These are phyloP conservation scores for Leishmania gerbilli DNA, from an alignment of 208 protist genomes.

Conservation along the genomic window DNA sequence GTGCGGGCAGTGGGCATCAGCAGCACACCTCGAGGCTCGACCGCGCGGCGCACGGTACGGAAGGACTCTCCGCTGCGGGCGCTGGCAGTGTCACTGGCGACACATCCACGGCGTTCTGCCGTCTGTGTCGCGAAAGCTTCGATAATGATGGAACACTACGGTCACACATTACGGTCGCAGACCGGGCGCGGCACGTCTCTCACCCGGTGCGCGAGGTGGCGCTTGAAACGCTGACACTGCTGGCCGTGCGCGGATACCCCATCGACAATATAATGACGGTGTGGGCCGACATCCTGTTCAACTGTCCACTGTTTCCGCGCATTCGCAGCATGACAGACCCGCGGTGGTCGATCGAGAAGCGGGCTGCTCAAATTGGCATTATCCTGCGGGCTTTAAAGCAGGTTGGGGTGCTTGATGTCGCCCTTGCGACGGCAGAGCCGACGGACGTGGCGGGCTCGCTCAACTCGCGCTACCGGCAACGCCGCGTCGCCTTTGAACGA, in stretches of 20 bases:
- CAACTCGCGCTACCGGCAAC: conserved; percentile 36
- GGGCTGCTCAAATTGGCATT: conserved; percentile 39
- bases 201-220: conserved; percentile 75
- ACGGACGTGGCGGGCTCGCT: background rate
- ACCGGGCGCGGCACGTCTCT: conserved; percentile 44
- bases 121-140: conserved; percentile 65
- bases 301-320: conserved; percentile 48
- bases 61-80: background rate
- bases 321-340: conserved; percentile 43
- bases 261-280: conserved; percentile 67
- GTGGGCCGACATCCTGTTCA: conserved; percentile 70
- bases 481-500: conserved; percentile 77
- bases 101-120: conserved; percentile 35
- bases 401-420: conserved; percentile 58
- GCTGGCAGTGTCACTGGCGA: background rate
- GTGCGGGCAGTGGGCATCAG: background rate
- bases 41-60: background rate
- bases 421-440: conserved; percentile 29
- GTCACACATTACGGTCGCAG: conserved; percentile 42
- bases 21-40: background rate
- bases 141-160: conserved; percentile 26
- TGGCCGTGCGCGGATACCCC: conserved; percentile 71
- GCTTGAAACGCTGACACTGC: conserved; percentile 62
- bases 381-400: conserved; percentile 50
- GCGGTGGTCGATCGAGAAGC: conserved; percentile 51